Conservation (phyloP, 164 flowering plant genomes). For the Protea cynaroides region DNA sequence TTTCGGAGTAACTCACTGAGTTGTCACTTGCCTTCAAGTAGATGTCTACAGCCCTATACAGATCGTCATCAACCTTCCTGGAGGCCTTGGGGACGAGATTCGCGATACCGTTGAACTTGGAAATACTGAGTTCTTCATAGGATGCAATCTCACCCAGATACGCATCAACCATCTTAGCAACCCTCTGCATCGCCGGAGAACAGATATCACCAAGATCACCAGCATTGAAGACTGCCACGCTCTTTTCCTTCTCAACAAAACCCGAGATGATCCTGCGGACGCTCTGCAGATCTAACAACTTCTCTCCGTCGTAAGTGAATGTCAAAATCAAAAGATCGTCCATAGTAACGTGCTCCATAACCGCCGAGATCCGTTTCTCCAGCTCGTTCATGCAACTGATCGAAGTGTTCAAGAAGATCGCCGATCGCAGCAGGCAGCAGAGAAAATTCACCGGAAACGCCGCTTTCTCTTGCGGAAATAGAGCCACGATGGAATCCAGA, state of each 20-base stretch:
- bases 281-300: slow-evolving; percentile 76
- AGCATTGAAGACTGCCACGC: slow-evolving; percentile 47
- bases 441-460: slow-evolving; percentile 68
- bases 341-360: slow-evolving; percentile 69
- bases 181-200: slow-evolving; percentile 56
- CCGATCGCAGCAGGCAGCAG: slow-evolving; percentile 74
- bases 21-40: slow-evolving; percentile 58
- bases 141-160: slow-evolving; percentile 79
- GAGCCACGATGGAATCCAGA: slow-evolving; percentile 52
- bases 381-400: slow-evolving; percentile 55
- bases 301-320: slow-evolving; percentile 73
- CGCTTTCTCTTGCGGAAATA: slow-evolving; percentile 64
- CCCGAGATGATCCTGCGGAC: slow-evolving; percentile 63
- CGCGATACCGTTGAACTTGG: slow-evolving; percentile 87
- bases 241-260: slow-evolving; percentile 70
- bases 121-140: slow-evolving; percentile 49
- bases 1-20: too few relatives aligned
- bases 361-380: slow-evolving; percentile 60
- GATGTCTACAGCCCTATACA: slow-evolving; percentile 80
- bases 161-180: slow-evolving; percentile 63
- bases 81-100: slow-evolving; percentile 63
- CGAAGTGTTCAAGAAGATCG: slow-evolving; percentile 52
- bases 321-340: slow-evolving; percentile 75
- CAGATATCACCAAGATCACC: slow-evolving; percentile 38
- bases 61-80: slow-evolving; percentile 75